Base-by-base conservation (phyloP, 176 grass and related monocot species). In the Pontederia paniculata region DNA sequence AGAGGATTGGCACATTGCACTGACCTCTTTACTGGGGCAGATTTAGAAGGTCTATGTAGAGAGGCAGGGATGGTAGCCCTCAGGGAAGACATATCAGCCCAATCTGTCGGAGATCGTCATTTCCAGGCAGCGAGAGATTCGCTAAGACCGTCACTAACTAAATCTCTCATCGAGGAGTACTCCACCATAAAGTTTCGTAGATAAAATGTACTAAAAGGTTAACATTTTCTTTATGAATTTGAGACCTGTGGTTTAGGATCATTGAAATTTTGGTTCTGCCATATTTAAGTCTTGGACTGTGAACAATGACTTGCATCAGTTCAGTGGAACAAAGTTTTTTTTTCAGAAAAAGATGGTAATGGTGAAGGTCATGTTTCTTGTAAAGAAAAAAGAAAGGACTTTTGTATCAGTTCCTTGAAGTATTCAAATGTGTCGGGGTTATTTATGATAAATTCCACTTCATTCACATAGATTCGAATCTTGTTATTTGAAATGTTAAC, bases 31-130 rank as follows among this genome's bases (percentile, higher is more conserved):
- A 97, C 80, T 21, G 83, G 86, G 13, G 86, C 83, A 48, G 86
- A 90, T 70, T 73, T 97, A 0, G 80, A 97, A 77, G 76, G 91
- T 22, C 71, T 96, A 12, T 96, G 82, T 63, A 81, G 71, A 48
- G 85, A 96, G 64, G 82, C 86, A 19, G 86, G 86, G 67, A 89
- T 89, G 77, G 65, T 60, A 45, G 82, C 82, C 58, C 23, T 89
- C 47, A 81, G 91, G 65, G 85, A 84, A 83, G 65, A 83, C 71
- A 20, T 83, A 41, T 75, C 70, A 48, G 68, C 74, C 15, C 65
- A 28, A 76, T 76, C 5, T 1, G 62, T 84, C 25, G 14, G 42
- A 45, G 57, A 54, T 46, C 68, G n/a, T 48, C 80, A 89, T 66
- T 89, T 89, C 61, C 70, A 79, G 59, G 55, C 70, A 0, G 85